Percentiles rank a stretch among this genome's conserved stretches.
These are phyloP conservation scores for Cyberlindnera sargentensis DNA, from an alignment of 805 yeast species.

Conservation along the genomic window DNA sequence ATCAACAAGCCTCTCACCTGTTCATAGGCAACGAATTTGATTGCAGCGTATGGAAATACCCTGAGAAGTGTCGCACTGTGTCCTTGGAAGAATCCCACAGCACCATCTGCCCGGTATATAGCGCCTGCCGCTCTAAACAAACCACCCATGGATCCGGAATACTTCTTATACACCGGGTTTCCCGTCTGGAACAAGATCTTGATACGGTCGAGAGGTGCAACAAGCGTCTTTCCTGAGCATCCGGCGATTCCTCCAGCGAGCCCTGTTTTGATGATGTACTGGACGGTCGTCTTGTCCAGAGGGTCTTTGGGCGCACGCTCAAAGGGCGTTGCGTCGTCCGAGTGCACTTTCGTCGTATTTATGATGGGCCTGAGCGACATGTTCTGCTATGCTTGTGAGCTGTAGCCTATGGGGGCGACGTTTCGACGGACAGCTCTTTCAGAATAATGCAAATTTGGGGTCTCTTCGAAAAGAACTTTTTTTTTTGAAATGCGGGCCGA, in stretches of 20 bases:
- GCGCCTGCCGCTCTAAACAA: constrained; percentile 62
- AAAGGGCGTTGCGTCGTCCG: constrained; percentile 18
- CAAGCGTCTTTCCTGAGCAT: constrained; percentile 88
- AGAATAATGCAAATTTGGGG: no score
- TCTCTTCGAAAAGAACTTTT: no score
- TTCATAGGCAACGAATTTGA: constrained; percentile 94
- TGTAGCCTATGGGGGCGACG: no score
- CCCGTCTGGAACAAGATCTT: constrained; percentile 93
- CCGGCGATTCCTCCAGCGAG: constrained; percentile 96
- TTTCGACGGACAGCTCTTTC: no score
- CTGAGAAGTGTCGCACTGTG: constrained; percentile 89
- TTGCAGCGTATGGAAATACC: constrained; percentile 95
- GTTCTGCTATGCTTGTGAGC: background rate
- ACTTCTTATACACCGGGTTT: constrained; percentile 79
- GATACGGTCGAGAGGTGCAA: constrained; percentile 93
- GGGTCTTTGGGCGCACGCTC: constrained; percentile 4
- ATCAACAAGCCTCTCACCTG: constrained; percentile 77
- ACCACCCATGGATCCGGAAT: constrained; percentile 75
- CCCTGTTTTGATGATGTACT: constrained; percentile 78
- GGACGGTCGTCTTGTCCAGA: constrained; percentile 62
- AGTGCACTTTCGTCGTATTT: constrained; percentile 11
- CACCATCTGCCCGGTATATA: constrained; percentile 65
- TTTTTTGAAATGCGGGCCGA: no score
- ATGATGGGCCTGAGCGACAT: constrained; percentile 9
- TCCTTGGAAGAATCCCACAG: constrained; percentile 83